A percentile compares a stretch with the other conserved stretches of the same genome.
Conservation (phyloP, 352 stramenopile species). For the Halophytophthora batemanensis region DNA sequence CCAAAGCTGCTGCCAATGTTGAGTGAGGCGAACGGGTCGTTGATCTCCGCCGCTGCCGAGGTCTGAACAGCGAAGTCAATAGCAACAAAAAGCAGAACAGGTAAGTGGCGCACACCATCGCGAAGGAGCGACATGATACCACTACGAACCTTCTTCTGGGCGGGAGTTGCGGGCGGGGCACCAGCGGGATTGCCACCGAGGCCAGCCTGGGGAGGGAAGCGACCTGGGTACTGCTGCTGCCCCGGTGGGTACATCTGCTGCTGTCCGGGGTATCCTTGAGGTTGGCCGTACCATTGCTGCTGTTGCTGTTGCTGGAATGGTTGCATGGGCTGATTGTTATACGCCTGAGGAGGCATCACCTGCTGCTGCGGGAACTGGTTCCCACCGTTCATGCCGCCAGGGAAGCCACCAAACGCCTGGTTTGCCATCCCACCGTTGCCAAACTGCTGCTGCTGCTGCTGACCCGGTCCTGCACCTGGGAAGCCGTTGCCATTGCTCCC, state of each 20-base stretch:
- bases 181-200: neutral
- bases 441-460: slow-evolving; percentile 16
- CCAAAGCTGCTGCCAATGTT: slow-evolving; percentile 50
- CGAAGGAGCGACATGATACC: neutral
- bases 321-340: slow-evolving; percentile 34
- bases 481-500: slow-evolving; percentile 30
- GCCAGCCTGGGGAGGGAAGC: slow-evolving; percentile 20
- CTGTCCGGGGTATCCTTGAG: slow-evolving; percentile 25
- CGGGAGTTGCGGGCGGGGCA: slow-evolving; percentile 19
- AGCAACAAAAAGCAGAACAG: neutral
- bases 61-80: slow-evolving; percentile 8
- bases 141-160: slow-evolving; percentile 36
- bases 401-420: slow-evolving; percentile 23
- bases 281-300: slow-evolving; percentile 44
- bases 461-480: slow-evolving; percentile 8
- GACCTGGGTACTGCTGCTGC: slow-evolving; percentile 34
- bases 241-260: slow-evolving; percentile 25
- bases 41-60: slow-evolving; percentile 34
- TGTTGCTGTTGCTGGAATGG: slow-evolving; percentile 34
- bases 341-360: slow-evolving; percentile 15
- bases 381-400: slow-evolving; percentile 7
- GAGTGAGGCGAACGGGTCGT: slow-evolving; percentile 73
- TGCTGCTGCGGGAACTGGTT: slow-evolving; percentile 27
- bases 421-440: slow-evolving; percentile 2
- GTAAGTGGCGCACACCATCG: neutral